Conservation (phyloP, 2,329 filamentous ascomycete genomes). For the Teratosphaeria destructans region DNA sequence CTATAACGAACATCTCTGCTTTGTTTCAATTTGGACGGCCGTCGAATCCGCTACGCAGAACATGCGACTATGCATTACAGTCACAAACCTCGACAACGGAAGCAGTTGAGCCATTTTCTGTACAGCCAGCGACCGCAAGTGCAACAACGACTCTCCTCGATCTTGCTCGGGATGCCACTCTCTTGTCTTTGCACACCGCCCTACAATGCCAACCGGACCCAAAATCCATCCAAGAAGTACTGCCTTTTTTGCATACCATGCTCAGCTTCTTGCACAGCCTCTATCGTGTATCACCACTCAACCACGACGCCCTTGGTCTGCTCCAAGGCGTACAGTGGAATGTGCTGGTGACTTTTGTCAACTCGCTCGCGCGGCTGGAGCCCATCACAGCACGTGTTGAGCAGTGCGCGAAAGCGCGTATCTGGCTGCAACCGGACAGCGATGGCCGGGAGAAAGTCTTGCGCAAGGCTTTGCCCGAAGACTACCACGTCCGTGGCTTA, state of each 20-base stretch:
- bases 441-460: neutral
- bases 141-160: neutral
- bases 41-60: constrained; percentile 32
- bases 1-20: constrained; percentile 44
- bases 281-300: neutral
- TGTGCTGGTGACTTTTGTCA: constrained; percentile 40
- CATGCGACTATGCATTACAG: neutral
- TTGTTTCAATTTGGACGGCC: constrained; percentile 45
- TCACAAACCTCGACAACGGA: neutral
- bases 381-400: constrained; percentile 24
- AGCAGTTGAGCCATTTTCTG: neutral
- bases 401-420: constrained; percentile 19
- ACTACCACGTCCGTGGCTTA: constrained; percentile 54
- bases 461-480: constrained; percentile 48
- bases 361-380: constrained; percentile 32
- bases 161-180: neutral
- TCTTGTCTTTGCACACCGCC: constrained; percentile 1
- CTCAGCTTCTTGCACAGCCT: constrained; percentile 35
- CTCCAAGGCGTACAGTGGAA: constrained; percentile 34
- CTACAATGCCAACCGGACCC: neutral
- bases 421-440: constrained; percentile 28
- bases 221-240: constrained; percentile 38
- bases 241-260: constrained; percentile 52
- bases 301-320: neutral
- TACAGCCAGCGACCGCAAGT: neutral